Conservation (phyloP, 2,329 filamentous ascomycete genomes). For the Colletotrichum tanaceti region DNA sequence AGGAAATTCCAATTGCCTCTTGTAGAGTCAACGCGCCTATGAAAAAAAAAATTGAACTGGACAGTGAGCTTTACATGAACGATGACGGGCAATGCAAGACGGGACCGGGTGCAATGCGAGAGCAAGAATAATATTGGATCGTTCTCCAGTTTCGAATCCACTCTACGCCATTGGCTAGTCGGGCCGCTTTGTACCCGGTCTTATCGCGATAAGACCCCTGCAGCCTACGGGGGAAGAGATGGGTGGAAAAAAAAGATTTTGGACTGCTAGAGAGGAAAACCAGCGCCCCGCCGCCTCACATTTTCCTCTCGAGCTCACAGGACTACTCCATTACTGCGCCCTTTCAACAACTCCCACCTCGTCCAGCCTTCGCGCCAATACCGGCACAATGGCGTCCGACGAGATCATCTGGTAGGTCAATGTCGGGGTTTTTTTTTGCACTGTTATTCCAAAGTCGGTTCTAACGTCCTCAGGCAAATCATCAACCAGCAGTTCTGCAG, state of each 20-base stretch:
- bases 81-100: not conserved
- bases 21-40: not conserved
- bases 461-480: slow-evolving; percentile 68
- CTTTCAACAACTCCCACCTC: slow-evolving; percentile 10
- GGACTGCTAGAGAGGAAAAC: slow-evolving; percentile 36
- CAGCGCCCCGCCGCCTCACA: slow-evolving; percentile 38
- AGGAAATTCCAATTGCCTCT: not conserved
- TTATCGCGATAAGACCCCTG: slow-evolving; percentile 41
- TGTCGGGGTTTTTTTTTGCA: no score
- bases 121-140: not conserved
- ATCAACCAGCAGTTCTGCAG: slow-evolving; percentile 96
- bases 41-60: not conserved
- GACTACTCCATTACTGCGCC: slow-evolving; percentile 28
- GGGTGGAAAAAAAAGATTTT: slow-evolving; percentile 23
- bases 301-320: slow-evolving; percentile 34
- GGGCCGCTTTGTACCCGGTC: slow-evolving; percentile 31
- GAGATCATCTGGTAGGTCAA: slow-evolving; percentile 82
- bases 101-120: not conserved
- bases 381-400: slow-evolving; percentile 80
- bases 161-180: slow-evolving; percentile 23
- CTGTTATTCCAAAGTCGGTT: not conserved
- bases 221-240: slow-evolving; percentile 1
- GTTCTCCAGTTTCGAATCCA: slow-evolving; percentile 20
- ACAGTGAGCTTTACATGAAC: not conserved
- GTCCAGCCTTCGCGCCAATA: slow-evolving; percentile 18